Evolutionary conservation across 805 yeast genomes (phyloP).

Genomic region (Starmerella etchellsii): DNA sequence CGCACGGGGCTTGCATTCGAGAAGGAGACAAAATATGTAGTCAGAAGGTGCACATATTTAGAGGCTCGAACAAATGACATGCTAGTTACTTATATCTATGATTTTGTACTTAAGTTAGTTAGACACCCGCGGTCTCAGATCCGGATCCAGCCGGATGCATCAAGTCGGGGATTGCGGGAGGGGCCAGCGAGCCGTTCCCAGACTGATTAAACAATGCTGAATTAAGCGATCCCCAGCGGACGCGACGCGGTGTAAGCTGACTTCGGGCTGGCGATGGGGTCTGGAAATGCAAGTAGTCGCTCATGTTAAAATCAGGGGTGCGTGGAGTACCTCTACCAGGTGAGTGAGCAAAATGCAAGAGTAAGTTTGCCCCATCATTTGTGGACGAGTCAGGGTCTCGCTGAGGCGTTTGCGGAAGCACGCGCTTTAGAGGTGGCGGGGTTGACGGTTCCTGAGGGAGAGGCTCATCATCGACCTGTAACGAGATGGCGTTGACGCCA

Average conservation of each 20-base stretch:
- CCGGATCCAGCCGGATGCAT: constrained; percentile 2
- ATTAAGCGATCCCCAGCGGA: constrained; percentile 13
- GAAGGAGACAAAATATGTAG: too few relatives aligned
- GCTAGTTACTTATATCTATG: too few relatives aligned
- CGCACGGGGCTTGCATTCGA: too few relatives aligned
- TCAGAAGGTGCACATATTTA: too few relatives aligned
- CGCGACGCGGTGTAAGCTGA: constrained; percentile 9
- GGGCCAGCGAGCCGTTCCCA: background rate
- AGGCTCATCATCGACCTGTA: constrained; percentile 5
- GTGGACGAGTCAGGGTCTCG: constrained; percentile 8
- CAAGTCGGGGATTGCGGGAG: background rate
- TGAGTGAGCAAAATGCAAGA: constrained; percentile 71
- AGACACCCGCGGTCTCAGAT: background rate
- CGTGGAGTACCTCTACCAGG: constrained; percentile 37
- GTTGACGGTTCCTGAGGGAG: constrained; percentile 16
- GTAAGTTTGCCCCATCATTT: constrained; percentile 64
- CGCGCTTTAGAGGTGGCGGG: constrained; percentile 14
- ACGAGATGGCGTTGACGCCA: background rate
- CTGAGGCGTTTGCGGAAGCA: constrained; percentile 25
- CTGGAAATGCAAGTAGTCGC: constrained; percentile 66
- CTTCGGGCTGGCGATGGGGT: constrained; percentile 42
- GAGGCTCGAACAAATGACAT: too few relatives aligned
- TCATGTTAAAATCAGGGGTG: constrained; percentile 49
- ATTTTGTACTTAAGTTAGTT: too few relatives aligned
- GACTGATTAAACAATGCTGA: constrained; percentile 9